These are phyloP conservation scores for Linum trigynum DNA, from an alignment of 345 rosid genomes.

Conservation along the genomic window DNA sequence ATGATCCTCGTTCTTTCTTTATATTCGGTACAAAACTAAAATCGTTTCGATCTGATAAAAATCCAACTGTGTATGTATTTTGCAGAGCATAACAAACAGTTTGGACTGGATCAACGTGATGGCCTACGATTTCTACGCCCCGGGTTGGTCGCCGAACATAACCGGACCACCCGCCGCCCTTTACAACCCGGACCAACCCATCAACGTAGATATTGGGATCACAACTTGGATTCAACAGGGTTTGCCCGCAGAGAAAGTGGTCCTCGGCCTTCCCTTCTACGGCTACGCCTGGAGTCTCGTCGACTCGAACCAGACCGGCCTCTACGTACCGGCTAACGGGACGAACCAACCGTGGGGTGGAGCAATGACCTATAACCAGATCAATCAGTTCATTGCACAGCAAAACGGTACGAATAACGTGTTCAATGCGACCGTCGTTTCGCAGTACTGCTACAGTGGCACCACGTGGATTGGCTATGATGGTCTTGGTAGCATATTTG, in stretches of 20 bases:
- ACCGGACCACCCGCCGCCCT: conserved; percentile 23
- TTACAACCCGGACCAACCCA: conserved; percentile 10
- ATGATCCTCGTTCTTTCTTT: too few species aligned
- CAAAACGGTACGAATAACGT: neutral
- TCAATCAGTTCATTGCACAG: neutral
- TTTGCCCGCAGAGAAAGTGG: neutral
- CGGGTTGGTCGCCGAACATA: conserved; percentile 11
- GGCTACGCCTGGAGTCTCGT: neutral
- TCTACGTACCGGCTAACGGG: neutral
- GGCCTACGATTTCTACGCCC: conserved; percentile 21
- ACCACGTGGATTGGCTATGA: neutral
- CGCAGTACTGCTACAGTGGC: neutral
- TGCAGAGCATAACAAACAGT: conserved; percentile 8
- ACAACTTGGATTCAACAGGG: neutral
- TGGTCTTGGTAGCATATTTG: neutral
- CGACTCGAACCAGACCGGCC: neutral
- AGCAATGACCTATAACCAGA: neutral
- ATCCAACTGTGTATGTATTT: neutral
- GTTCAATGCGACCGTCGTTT: neutral
- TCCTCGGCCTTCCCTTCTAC: neutral
- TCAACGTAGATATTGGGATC: neutral
- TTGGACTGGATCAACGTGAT: conserved; percentile 19
- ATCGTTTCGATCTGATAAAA: too few species aligned
- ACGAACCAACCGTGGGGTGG: neutral
- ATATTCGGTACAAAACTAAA: too few species aligned